Evolutionary conservation across 148 eudicot genomes (phyloP).

Genomic region (Fagopyrum tataricum): DNA sequence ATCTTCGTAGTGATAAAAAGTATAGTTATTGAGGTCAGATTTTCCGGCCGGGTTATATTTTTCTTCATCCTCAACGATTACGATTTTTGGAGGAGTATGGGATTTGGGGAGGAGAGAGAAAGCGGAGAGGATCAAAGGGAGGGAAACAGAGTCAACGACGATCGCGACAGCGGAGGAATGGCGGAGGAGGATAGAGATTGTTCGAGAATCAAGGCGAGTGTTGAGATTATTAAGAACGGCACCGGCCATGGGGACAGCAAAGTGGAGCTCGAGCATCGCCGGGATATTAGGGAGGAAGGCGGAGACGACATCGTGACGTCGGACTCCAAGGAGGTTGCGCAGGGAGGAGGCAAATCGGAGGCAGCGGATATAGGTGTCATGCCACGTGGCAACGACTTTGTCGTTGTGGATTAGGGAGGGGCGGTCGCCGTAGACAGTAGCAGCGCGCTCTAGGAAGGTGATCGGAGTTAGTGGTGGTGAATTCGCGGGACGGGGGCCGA

Average conservation of each 20-base stretch:
- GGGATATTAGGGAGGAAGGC: conserved; percentile 76
- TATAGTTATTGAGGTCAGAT: not conserved
- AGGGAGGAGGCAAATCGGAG: conserved; percentile 54
- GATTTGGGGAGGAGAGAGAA: conserved; percentile 8
- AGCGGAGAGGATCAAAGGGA: conserved; percentile 1
- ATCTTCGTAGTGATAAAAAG: conserved; percentile 11
- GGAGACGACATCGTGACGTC: conserved; percentile 42
- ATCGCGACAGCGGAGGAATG: conserved; percentile 15
- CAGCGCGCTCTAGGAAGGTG: conserved; percentile 50
- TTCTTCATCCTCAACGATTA: conserved; percentile 2
- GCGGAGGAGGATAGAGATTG: conserved; percentile 30
- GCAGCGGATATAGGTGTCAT: conserved; percentile 45
- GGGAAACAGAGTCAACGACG: conserved; percentile 17
- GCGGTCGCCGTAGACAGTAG: conserved; percentile 54
- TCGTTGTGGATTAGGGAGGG: conserved; percentile 43
- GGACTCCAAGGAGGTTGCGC: conserved; percentile 9
- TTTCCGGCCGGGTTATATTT: not conserved
- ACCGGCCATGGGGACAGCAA: conserved; percentile 69
- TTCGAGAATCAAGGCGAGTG: conserved; percentile 43
- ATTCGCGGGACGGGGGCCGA: conserved; percentile 45
- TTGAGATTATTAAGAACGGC: conserved; percentile 42
- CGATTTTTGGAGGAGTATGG: conserved; percentile 12
- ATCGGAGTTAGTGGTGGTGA: conserved; percentile 62
- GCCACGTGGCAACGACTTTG: conserved; percentile 57
- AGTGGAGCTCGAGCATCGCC: conserved; percentile 68